A percentile compares a stretch with the other conserved stretches of the same genome.
phyloP scores from a whole-genome alignment of 495 filamentous ascomycete genomes.

The Opeltia flavorubescens region DNA sequence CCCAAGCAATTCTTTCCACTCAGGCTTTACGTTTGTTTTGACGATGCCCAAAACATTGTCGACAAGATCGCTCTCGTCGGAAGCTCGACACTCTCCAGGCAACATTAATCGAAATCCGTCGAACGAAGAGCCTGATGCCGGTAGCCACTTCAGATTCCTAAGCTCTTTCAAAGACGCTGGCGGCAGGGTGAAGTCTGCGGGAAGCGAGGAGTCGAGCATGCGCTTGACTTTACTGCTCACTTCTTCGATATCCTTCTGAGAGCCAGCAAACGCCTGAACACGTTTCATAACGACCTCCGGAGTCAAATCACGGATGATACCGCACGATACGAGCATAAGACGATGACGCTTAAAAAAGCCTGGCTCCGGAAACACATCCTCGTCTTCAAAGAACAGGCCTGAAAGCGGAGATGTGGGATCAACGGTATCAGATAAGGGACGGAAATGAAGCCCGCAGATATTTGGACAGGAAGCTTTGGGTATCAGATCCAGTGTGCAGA shows the following conservation, averaged over 20 bases:
- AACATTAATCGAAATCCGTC: constrained; percentile 7
- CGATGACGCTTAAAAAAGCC: constrained; percentile 14
- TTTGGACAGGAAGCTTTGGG: neutral
- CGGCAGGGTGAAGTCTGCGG: neutral
- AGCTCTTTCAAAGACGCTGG: neutral
- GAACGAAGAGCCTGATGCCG: constrained; percentile 7
- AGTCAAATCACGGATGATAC: constrained; percentile 14
- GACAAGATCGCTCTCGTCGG: constrained; percentile 13
- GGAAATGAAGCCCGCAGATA: neutral
- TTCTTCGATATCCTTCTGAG: neutral
- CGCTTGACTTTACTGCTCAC: constrained; percentile 13
- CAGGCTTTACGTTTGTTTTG: constrained; percentile 5
- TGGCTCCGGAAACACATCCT: constrained; percentile 18
- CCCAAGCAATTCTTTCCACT: constrained; percentile 20
- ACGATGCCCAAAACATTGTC: constrained; percentile 15
- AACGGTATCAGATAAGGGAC: constrained; percentile 3
- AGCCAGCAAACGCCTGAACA: neutral
- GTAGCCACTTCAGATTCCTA: constrained; percentile 18
- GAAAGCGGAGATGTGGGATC: constrained; percentile 11
- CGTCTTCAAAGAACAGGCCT: constrained; percentile 19
- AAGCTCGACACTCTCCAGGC: constrained; percentile 15
- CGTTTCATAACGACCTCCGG: constrained; percentile 9
- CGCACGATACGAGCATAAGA: constrained; percentile 10
- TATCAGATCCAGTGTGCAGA: neutral
- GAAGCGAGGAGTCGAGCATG: constrained; percentile 7